Percentiles rank a stretch among this genome's conserved stretches.
These are phyloP conservation scores for Backusella morwellensis DNA, from an alignment of 192 early-diverging fungal genomes.

Conservation along the genomic window DNA sequence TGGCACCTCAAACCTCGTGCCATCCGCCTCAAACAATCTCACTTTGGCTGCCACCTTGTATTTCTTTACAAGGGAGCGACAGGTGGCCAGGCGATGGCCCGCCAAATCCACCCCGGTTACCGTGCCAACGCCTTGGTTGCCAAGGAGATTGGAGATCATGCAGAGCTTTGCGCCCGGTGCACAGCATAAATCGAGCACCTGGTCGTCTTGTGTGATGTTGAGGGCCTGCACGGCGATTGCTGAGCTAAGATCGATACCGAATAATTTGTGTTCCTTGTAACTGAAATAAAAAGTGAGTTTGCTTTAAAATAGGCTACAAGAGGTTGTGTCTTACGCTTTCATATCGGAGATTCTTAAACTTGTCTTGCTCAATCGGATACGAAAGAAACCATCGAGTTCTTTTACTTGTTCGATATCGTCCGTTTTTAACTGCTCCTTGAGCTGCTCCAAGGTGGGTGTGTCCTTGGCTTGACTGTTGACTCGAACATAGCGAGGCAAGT, in stretches of 20 bases:
- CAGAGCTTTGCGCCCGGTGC: constrained; percentile 82
- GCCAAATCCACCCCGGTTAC: constrained; percentile 93
- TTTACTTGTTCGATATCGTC: constrained; percentile 40
- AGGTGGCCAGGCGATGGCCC: constrained; percentile 67
- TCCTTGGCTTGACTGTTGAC: constrained; percentile 47
- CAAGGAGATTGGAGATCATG: constrained; percentile 71
- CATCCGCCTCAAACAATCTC: constrained; percentile 80
- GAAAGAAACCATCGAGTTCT: constrained; percentile 63
- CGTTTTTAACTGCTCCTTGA: constrained; percentile 49
- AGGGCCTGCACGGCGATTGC: constrained; percentile 83
- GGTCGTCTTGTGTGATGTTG: constrained; percentile 67
- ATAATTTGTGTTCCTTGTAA: constrained; percentile 33
- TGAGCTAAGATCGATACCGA: constrained; percentile 76
- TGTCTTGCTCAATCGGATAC: constrained; percentile 36
- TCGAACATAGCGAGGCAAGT: constrained; percentile 77
- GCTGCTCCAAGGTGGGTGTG: constrained; percentile 38
- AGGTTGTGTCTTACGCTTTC: constrained; percentile 35
- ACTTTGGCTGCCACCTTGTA: constrained; percentile 53
- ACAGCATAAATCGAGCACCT: constrained; percentile 76
- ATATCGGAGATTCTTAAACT: constrained; percentile 49
- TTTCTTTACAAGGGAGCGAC: constrained; percentile 72
- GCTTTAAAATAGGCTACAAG: not conserved
- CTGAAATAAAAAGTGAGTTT: constrained; percentile 10
- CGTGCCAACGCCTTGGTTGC: constrained; percentile 66
- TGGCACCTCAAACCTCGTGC: constrained; percentile 69